Conservation (phyloP, 345 rosid species). For the Mercurialis annua region DNA sequence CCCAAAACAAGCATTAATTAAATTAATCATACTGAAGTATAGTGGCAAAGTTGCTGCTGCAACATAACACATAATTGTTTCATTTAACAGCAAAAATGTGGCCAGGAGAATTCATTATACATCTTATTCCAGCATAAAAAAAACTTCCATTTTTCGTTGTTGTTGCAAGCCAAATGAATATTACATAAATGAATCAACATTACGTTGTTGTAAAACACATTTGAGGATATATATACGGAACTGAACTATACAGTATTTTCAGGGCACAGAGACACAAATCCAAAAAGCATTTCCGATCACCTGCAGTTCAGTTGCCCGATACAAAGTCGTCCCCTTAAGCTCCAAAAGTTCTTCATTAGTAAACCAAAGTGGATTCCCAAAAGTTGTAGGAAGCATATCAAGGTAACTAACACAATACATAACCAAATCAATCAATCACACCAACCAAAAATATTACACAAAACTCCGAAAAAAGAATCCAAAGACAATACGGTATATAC, state of each 20-base stretch:
- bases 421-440: constrained; percentile 16
- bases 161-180: not conserved
- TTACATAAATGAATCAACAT: not conserved
- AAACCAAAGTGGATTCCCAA: constrained; percentile 89
- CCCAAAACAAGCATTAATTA: constrained; percentile 1
- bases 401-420: constrained; percentile 51
- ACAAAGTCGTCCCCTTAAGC: constrained; percentile 73
- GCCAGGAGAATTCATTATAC: not conserved
- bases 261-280: not conserved
- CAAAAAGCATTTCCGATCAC: constrained; percentile 27
- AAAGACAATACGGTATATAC: constrained; percentile 16
- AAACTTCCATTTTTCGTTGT: not conserved
- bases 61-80: not conserved
- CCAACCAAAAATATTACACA: not conserved
- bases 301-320: constrained; percentile 77
- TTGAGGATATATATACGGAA: not conserved
- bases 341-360: constrained; percentile 66
- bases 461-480: not conserved
- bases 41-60: not conserved
- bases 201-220: not conserved
- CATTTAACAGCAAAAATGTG: not conserved
- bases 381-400: constrained; percentile 81
- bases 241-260: not conserved
- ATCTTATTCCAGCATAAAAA: not conserved
- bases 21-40: not conserved